Evolutionary conservation across 371 early-diverging fungal species (phyloP).

Genomic region (Paraphysoderma sedebokerense): DNA sequence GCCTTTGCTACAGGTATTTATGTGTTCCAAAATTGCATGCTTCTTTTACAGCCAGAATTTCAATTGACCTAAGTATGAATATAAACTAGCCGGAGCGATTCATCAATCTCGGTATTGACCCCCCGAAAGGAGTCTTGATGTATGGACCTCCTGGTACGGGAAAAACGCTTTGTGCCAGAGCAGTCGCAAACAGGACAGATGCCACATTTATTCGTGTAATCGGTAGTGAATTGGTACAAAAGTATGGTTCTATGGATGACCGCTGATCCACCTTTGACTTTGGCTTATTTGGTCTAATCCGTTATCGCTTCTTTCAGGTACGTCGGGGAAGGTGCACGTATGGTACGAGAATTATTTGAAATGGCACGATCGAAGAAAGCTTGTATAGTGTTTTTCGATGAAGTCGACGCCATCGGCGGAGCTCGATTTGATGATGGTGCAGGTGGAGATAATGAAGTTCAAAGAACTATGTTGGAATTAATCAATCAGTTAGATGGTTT

Average conservation of each 20-base stretch:
- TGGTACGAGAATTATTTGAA: constrained; percentile 99
- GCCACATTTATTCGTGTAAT: constrained; percentile 99
- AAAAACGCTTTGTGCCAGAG: constrained; percentile 99
- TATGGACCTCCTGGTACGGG: constrained; percentile 99
- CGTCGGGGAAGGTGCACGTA: constrained; percentile 99
- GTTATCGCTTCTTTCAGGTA: constrained; percentile 23
- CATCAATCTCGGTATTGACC: constrained; percentile 88
- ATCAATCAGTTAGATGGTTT: constrained; percentile 99
- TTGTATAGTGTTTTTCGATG: constrained; percentile 99
- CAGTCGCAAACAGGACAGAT: constrained; percentile 98
- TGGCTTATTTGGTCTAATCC: constrained; percentile 1
- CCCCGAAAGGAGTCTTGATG: constrained; percentile 96
- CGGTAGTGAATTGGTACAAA: constrained; percentile 99
- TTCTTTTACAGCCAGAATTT: constrained; percentile 1
- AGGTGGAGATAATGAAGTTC: constrained; percentile 99
- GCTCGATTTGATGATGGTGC: constrained; percentile 96
- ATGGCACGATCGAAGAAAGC: constrained; percentile 98
- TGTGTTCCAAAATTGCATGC: constrained; percentile 26
- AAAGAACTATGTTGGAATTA: constrained; percentile 99
- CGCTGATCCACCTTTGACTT: not conserved
- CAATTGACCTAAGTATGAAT: not conserved
- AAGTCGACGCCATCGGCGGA: constrained; percentile 99
- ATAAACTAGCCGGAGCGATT: constrained; percentile 64
- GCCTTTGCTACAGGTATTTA: constrained; percentile 73
- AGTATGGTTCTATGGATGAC: constrained; percentile 26